Base-by-base conservation (phyloP, 495 filamentous ascomycete genomes). In the Peziza echinospora region DNA sequence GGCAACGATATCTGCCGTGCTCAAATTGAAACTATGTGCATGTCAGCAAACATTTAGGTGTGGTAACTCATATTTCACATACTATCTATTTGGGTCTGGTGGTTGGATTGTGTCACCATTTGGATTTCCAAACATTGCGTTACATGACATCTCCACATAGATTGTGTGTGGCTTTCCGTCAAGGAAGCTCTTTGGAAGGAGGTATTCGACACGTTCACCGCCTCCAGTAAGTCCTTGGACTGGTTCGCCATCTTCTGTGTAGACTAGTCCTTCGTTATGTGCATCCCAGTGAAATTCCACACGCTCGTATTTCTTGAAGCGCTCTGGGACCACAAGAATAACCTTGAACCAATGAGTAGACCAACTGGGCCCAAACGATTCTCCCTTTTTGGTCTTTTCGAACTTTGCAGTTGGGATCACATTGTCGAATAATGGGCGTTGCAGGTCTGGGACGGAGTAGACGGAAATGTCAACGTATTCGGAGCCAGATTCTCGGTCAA, bases 111-210 rank as follows among this genome's bases (percentile, higher is more conserved):
- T 73, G 59, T 93, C 86, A 28, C 78, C 80, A 2, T 76, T 67
- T 0, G 83, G 79, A 63, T 93, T 94, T 44, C 89, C 89, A 64
- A 96, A 94, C 87, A 97, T 97, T 54, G 76, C 75, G 63, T 97
- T 97, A 62, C 89, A 96, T 11, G 89, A 89, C 82, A 97, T 92
- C 65, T 97, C 89, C 50, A 97, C 76, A 61, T 93, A 97, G 50
- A 96, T 80, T 7, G 67, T 72, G 59, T 97, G 89, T 51, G 80
- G 72, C 60, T 86, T 76, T 6, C 84, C 87, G 56, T 96, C 83
- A 43, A 75, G 71, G 56, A 73, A 53, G 62, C 68, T 93, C 24
- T 67, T 69, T 17, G 82, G 65, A 1, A 87, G 86, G 40, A 97
- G 68, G 26, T 93, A 97, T 62, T 94, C 83, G 17, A 73, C 71